phyloP scores from a whole-genome alignment of 257 asterid genomes.

The Agastache rugosa region DNA sequence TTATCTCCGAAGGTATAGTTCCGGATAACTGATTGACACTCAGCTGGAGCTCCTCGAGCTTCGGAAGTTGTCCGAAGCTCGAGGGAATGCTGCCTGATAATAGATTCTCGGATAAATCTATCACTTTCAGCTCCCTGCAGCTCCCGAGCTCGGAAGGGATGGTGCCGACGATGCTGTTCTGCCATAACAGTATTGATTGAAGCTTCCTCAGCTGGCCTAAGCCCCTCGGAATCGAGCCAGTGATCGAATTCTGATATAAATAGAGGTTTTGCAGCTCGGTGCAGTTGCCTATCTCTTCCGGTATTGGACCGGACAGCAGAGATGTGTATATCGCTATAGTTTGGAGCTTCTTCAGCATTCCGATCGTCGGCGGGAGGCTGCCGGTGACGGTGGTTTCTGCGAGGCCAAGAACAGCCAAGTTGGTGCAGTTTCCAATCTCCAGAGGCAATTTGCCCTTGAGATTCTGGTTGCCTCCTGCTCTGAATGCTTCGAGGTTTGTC shows the following conservation, averaged over 20 bases:
- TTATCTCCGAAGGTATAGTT: constrained; percentile 69
- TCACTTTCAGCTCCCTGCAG: constrained; percentile 63
- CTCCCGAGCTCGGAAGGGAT: constrained; percentile 75
- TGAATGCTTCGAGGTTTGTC: constrained; percentile 59
- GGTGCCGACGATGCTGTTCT: constrained; percentile 75
- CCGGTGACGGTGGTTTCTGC: constrained; percentile 92
- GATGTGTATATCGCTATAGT: constrained; percentile 84
- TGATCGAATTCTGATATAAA: constrained; percentile 79
- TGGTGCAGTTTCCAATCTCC: constrained; percentile 88
- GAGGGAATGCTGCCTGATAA: constrained; percentile 73
- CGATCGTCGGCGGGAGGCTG: constrained; percentile 69
- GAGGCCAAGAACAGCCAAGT: constrained; percentile 63
- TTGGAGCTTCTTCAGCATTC: constrained; percentile 71
- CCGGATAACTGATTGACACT: constrained; percentile 89
- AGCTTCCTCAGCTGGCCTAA: constrained; percentile 73
- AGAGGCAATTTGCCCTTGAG: constrained; percentile 72
- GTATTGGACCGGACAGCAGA: constrained; percentile 77
- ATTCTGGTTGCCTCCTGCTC: constrained; percentile 94
- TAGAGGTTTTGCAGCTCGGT: constrained; percentile 74
- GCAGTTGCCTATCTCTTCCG: constrained; percentile 89
- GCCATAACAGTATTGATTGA: constrained; percentile 70
- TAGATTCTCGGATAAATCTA: constrained; percentile 81
- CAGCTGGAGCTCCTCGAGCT: constrained; percentile 79
- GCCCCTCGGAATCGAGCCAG: constrained; percentile 70
- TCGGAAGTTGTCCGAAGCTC: constrained; percentile 59